Evolutionary conservation across 2,329 filamentous ascomycete genomes (phyloP).

Genomic region (Clonostachys rhizophaga): DNA sequence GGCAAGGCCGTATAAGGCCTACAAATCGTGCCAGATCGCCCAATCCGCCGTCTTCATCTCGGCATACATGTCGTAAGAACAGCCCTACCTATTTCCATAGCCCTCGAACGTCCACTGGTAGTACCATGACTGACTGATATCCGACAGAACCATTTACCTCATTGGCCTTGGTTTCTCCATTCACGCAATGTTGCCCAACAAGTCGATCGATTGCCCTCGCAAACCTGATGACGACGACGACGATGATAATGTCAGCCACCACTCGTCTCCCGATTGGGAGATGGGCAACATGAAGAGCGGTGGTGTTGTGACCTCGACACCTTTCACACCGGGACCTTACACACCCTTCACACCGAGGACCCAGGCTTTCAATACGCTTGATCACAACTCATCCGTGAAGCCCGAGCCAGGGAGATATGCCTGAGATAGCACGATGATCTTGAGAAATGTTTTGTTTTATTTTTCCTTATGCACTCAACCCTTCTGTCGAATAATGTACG

Average conservation of each 20-base stretch:
- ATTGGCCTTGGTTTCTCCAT: slow-evolving; percentile 53
- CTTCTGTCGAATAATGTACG: neutral
- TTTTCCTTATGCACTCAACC: neutral
- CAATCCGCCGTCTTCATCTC: slow-evolving; percentile 63
- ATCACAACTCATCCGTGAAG: slow-evolving; percentile 51
- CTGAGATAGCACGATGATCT: neutral
- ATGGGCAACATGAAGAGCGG: slow-evolving; percentile 42
- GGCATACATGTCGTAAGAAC: slow-evolving; percentile 62
- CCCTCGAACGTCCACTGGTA: neutral
- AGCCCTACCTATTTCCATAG: neutral
- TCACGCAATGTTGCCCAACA: slow-evolving; percentile 53
- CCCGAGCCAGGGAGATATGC: slow-evolving; percentile 12
- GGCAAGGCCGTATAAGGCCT: slow-evolving; percentile 46
- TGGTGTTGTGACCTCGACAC: slow-evolving; percentile 1
- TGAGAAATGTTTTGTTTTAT: neutral
- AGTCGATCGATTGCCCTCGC: slow-evolving; percentile 38
- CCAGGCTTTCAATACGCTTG: slow-evolving; percentile 60
- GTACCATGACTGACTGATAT: slow-evolving; percentile 1
- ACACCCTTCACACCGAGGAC: slow-evolving; percentile 61
- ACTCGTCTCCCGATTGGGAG: slow-evolving; percentile 38
- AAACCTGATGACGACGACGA: slow-evolving; percentile 28
- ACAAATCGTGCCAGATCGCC: slow-evolving; percentile 61
- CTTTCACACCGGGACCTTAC: slow-evolving; percentile 17
- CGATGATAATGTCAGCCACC: slow-evolving; percentile 2
- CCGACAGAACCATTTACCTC: slow-evolving; percentile 51